Base-by-base conservation (phyloP, 441 rosid species). In the Codiaeum variegatum region DNA sequence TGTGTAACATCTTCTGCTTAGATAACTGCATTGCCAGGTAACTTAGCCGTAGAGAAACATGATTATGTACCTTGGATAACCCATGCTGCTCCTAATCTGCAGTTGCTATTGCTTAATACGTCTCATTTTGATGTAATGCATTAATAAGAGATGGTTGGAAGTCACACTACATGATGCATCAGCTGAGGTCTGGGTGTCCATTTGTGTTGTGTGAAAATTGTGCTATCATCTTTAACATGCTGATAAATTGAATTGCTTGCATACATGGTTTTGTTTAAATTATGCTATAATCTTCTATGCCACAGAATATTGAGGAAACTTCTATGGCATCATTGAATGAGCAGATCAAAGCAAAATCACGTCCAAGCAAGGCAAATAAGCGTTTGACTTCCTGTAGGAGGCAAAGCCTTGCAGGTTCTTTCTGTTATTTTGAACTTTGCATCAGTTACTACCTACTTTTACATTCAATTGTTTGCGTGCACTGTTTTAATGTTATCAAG, bases 371-470 rank as follows among this genome's bases (percentile, higher is more conserved):
- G 34, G 74, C 59, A 23, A 74, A 73, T 10, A 80, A 71, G 79
- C 66, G 49, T 26, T 71, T 82, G 58, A 69, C 26, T 15, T 34
- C 66, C 46, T 52, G 78, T 64, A 74, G 59, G 77, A 85, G 90
- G 84, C 83, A 84, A 76, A 88, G 91, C 83, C 88, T 87, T 79
- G 87, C 89, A 80, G 96, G 93, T 90, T 58, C 46, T 76, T 74
- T 42, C 72, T 74, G 67, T 73, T 63, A 13, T 65, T 19, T 65
- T 62, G 38, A 55, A 28, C 60, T 40, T 36, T 63, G 42, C 70
- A 42, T 38, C 3, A 12, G 63, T 65, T 46, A 38, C 21, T 6
- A 2, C 0, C 23, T 3, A 7, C 23, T 34, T 19, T 47, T 21
- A 7, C 16, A 6, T 29, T 59, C 15, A 18, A 19, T 0, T 44